phyloP scores from a whole-genome alignment of 164 flowering plant species.

The Nymphaea thermarum region DNA sequence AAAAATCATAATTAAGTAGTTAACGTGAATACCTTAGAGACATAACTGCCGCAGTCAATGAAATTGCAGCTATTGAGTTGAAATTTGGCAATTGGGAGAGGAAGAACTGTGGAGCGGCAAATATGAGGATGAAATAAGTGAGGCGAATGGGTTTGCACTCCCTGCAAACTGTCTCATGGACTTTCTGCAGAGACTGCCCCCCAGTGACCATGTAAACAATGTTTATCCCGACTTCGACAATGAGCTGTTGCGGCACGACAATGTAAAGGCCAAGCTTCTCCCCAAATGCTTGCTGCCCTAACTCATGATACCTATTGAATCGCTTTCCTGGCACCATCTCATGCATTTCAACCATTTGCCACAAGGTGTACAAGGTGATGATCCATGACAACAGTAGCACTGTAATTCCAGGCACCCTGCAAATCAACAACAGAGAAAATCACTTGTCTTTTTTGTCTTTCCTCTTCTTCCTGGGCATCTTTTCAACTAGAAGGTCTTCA shows the following conservation, averaged over 20 bases:
- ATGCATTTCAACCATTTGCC: conserved; percentile 1
- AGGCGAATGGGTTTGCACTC: background rate
- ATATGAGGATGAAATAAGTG: background rate
- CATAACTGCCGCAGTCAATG: background rate
- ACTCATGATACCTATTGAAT: background rate
- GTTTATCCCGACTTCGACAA: background rate
- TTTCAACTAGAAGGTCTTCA: too few species aligned
- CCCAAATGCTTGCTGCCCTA: background rate
- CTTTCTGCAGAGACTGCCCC: background rate
- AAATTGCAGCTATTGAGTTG: background rate
- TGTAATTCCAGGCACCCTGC: background rate
- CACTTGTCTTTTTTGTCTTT: too few species aligned
- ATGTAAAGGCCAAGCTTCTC: background rate
- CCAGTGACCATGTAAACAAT: conserved; percentile 1
- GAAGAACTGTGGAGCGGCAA: background rate
- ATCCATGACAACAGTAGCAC: background rate
- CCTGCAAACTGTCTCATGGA: background rate
- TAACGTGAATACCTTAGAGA: background rate
- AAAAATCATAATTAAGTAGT: background rate
- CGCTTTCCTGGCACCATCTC: background rate
- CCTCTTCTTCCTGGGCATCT: too few species aligned
- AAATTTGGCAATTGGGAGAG: background rate
- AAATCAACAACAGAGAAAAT: background rate
- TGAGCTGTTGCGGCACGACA: background rate
- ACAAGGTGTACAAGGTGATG: background rate